Conservation (phyloP, 2,329 filamentous ascomycete genomes). For the Cyanodermella asteris region DNA sequence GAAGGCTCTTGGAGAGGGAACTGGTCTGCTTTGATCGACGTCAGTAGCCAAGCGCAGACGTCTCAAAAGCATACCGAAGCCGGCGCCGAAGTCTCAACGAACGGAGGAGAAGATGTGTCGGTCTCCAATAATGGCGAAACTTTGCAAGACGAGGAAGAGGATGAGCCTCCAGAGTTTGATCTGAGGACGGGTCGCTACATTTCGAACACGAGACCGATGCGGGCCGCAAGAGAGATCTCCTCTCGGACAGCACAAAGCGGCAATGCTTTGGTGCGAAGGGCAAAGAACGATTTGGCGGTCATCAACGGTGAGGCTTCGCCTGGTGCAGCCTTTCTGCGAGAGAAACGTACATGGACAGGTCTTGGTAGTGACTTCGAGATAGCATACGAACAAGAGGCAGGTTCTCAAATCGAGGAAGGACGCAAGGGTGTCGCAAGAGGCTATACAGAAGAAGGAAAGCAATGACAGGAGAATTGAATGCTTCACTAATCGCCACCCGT, state of each 20-base stretch:
- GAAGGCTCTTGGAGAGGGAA: slow-evolving; percentile 65
- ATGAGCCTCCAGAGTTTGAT: slow-evolving; percentile 69
- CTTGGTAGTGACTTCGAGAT: slow-evolving; percentile 66
- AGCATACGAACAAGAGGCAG: slow-evolving; percentile 29
- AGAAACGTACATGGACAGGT: slow-evolving; percentile 74
- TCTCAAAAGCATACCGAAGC: slow-evolving; percentile 26
- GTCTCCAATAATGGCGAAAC: slow-evolving; percentile 9
- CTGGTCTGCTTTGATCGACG: no score
- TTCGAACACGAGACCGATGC: slow-evolving; percentile 42
- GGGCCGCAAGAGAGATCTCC: slow-evolving; percentile 11
- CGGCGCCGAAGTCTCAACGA: slow-evolving; percentile 2
- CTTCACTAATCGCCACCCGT: no score
- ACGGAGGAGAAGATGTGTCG: slow-evolving; percentile 7
- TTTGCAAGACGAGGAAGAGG: slow-evolving; percentile 15
- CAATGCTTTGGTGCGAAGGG: slow-evolving; percentile 33
- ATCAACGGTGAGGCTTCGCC: slow-evolving; percentile 79
- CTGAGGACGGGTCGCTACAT: slow-evolving; percentile 48
- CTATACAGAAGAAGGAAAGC: slow-evolving; percentile 27
- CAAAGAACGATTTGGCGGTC: slow-evolving; percentile 50
- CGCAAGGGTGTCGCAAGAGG: slow-evolving; percentile 72
- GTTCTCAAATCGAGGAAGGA: slow-evolving; percentile 61
- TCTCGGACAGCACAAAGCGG: slow-evolving; percentile 9
- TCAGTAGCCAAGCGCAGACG: slow-evolving; percentile 62
- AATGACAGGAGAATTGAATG: neutral
- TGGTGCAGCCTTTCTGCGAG: slow-evolving; percentile 67